These are phyloP conservation scores for Termitomyces sp. DNA, from an alignment of 768 basidiomycete genomes.

Conservation along the genomic window DNA sequence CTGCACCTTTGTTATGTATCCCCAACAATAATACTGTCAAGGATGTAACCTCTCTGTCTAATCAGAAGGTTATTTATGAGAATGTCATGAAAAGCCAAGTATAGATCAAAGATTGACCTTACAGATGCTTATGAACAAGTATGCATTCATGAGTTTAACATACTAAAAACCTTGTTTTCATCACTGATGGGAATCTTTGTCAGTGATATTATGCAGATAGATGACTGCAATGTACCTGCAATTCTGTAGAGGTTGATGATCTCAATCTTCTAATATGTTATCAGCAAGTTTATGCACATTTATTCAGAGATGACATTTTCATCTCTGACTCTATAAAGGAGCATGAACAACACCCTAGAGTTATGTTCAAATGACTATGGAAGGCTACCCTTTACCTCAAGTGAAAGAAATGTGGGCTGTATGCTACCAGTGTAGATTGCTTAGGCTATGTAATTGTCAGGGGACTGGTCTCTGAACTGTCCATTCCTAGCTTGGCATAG, in stretches of 20 bases:
- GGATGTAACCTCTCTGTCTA: conserved; percentile 36
- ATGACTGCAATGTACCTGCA: conserved; percentile 40
- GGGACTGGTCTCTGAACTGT: too few species aligned
- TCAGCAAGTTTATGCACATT: conserved; percentile 17
- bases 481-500: too few species aligned
- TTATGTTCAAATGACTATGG: too few species aligned
- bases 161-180: conserved; percentile 28
- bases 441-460: too few species aligned
- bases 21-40: conserved; percentile 37
- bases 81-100: conserved; percentile 29
- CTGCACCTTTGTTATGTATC: conserved; percentile 29
- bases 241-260: conserved; percentile 46
- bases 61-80: conserved; percentile 28
- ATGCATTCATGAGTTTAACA: conserved; percentile 21
- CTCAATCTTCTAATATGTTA: conserved; percentile 30
- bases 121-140: conserved; percentile 42
- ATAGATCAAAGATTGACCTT: conserved; percentile 36
- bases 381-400: too few species aligned
- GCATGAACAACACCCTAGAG: too few species aligned
- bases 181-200: conserved; percentile 34
- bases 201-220: conserved; percentile 38
- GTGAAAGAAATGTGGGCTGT: too few species aligned
- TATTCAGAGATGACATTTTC: too few species aligned
- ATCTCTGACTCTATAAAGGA: too few species aligned
- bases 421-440: too few species aligned